These are phyloP conservation scores for Sarcomyxa edulis DNA, from an alignment of 768 basidiomycete genomes.

Conservation along the genomic window DNA sequence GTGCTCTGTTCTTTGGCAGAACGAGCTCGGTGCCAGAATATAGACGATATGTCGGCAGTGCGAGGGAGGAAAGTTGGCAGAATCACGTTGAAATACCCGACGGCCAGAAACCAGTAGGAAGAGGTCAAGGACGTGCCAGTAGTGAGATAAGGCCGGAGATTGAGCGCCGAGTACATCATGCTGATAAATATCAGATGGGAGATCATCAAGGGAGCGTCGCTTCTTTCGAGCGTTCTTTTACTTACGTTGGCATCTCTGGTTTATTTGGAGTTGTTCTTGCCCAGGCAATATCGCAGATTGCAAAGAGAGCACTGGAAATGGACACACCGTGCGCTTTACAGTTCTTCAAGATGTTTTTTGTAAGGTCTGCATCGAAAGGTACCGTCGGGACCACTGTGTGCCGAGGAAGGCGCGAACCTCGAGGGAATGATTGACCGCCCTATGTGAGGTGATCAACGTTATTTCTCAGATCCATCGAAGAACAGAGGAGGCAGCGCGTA, in stretches of 20 bases:
- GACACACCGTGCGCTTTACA: conserved; percentile 73
- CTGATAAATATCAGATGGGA: conserved; percentile 28
- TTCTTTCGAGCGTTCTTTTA: not conserved
- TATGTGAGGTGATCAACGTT: conserved; percentile 21
- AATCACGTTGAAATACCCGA: conserved; percentile 78
- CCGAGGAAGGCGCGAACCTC: conserved; percentile 33
- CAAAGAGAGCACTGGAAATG: conserved; percentile 71
- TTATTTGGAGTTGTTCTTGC: conserved; percentile 39
- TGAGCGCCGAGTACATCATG: conserved; percentile 85
- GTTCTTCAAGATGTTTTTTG: conserved; percentile 56
- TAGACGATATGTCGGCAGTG: conserved; percentile 29
- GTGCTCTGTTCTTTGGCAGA: conserved; percentile 64
- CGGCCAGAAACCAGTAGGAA: conserved; percentile 80
- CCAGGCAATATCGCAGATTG: conserved; percentile 75
- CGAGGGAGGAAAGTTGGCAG: conserved; percentile 69
- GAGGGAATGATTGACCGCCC: conserved; percentile 76
- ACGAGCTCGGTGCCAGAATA: conserved; percentile 74
- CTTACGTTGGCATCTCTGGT: conserved; percentile 49
- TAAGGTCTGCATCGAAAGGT: conserved; percentile 48
- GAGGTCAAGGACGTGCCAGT: conserved; percentile 37
- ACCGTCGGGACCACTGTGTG: conserved; percentile 69
- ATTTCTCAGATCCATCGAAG: conserved; percentile 2
- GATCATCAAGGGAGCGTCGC: conserved; percentile 1
- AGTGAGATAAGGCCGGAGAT: conserved; percentile 59
- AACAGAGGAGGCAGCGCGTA: conserved; percentile 19